Conservation (phyloP, 192 early-diverging fungal genomes). For the Entophlyctis luteolus region DNA sequence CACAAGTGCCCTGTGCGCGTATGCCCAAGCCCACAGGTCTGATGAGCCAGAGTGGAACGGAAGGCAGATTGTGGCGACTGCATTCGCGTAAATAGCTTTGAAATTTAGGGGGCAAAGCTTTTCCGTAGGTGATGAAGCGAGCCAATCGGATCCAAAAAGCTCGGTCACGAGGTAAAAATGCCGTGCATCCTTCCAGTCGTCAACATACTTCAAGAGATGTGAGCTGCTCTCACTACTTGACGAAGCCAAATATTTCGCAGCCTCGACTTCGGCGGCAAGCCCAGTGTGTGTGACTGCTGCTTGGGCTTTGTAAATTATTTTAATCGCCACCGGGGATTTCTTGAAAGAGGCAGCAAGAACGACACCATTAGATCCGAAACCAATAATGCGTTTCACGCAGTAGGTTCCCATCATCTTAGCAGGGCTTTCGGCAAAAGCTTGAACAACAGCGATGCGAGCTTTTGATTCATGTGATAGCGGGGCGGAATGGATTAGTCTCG, state of each 20-base stretch:
- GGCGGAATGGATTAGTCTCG: neutral
- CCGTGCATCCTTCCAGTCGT: neutral
- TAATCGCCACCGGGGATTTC: neutral
- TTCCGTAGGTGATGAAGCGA: neutral
- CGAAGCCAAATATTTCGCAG: neutral
- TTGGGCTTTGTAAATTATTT: slow-evolving; percentile 9
- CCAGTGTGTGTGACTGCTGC: neutral
- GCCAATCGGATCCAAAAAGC: slow-evolving; percentile 3
- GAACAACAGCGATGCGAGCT: slow-evolving; percentile 5
- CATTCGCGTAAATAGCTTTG: neutral
- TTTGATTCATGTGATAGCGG: neutral
- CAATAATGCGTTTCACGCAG: slow-evolving; percentile 8
- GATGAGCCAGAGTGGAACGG: neutral
- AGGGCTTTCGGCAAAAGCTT: neutral
- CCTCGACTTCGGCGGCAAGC: neutral
- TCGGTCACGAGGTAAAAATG: slow-evolving; percentile 17
- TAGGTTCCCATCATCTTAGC: neutral
- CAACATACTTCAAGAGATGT: neutral
- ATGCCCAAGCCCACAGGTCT: slow-evolving; percentile 13
- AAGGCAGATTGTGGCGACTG: neutral
- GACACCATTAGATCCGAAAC: slow-evolving; percentile 24
- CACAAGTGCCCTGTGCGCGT: neutral
- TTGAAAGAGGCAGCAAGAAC: neutral
- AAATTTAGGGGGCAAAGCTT: neutral
- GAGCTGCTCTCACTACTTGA: neutral